Conservation (phyloP, 768 basidiomycete genomes). For the Infundibulicybe gibba region DNA sequence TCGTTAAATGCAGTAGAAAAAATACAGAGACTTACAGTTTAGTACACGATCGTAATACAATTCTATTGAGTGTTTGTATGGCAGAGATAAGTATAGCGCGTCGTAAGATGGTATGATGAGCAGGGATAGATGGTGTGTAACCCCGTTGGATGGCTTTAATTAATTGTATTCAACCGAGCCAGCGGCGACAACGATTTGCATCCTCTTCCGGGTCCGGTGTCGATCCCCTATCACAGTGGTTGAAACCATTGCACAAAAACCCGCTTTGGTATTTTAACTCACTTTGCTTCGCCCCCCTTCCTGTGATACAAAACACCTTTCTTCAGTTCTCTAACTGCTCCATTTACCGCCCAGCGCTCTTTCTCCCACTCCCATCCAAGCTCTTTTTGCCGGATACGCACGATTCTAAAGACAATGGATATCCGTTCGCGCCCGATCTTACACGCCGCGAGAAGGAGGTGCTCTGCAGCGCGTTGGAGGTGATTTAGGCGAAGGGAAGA, state of each 20-base stretch:
- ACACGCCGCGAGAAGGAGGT: conserved; percentile 68
- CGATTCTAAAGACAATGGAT: conserved; percentile 48
- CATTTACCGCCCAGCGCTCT: conserved; percentile 18
- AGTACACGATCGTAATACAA: no score
- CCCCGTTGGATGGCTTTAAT: neutral
- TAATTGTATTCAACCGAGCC: no score
- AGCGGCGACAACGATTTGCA: neutral
- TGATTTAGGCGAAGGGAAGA: conserved; percentile 32
- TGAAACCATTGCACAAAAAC: neutral
- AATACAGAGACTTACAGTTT: no score
- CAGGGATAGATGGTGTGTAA: no score
- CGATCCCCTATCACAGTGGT: conserved; percentile 16
- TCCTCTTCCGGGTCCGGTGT: conserved; percentile 4
- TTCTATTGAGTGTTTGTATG: no score
- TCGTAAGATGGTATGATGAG: no score
- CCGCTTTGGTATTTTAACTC: conserved; percentile 16
- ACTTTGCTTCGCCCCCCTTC: conserved; percentile 16
- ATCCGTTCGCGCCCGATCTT: conserved; percentile 62
- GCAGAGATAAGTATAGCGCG: no score
- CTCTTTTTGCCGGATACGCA: conserved; percentile 31
- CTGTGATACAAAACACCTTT: conserved; percentile 8
- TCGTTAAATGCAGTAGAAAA: no score
- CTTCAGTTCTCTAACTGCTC: conserved; percentile 21
- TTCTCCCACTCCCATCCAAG: conserved; percentile 27
- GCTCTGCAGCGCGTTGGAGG: conserved; percentile 71